Conservation (phyloP, 2,329 filamentous ascomycete genomes). For the Fusarium continuum region DNA sequence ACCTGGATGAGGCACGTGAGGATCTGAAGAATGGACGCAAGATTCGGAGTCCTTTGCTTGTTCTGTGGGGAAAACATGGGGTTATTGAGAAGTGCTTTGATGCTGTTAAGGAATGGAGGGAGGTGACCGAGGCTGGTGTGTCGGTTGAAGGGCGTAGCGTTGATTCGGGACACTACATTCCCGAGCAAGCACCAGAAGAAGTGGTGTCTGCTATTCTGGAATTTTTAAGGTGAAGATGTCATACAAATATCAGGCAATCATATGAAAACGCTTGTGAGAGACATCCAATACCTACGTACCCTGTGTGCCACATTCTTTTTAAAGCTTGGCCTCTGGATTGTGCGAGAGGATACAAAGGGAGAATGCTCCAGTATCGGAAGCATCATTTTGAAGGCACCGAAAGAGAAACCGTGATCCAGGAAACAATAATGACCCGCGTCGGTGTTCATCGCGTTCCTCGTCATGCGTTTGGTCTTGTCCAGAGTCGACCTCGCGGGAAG, state of each 20-base stretch:
- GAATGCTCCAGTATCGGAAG: conserved; percentile 74
- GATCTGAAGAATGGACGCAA: conserved; percentile 55
- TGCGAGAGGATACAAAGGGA: conserved; percentile 74
- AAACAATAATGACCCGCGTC: conserved; percentile 69
- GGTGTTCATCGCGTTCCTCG: conserved; percentile 69
- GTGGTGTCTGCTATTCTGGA: conserved; percentile 53
- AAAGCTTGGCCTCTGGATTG: conserved; percentile 74
- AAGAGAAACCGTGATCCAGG: conserved; percentile 69
- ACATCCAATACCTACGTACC: too few relatives aligned
- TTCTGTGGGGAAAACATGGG: conserved; percentile 61
- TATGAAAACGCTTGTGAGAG: too few relatives aligned
- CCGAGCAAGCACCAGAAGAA: conserved; percentile 61
- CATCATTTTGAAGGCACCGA: conserved; percentile 66
- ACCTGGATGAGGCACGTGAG: conserved; percentile 59
- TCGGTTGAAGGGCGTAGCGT: conserved; percentile 53
- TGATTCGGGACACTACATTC: conserved; percentile 59
- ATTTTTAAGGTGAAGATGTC: too few relatives aligned
- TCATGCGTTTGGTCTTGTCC: conserved; percentile 71
- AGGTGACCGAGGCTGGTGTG: conserved; percentile 51
- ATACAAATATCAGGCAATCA: too few relatives aligned
- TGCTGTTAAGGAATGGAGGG: conserved; percentile 60
- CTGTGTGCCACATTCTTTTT: too few relatives aligned
- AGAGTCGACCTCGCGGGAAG: conserved; percentile 64
- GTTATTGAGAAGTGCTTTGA: conserved; percentile 61
- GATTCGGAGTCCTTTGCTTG: conserved; percentile 56